These are phyloP conservation scores for Alternaria rosae DNA, from an alignment of 2,329 filamentous ascomycete species.

Conservation along the genomic window DNA sequence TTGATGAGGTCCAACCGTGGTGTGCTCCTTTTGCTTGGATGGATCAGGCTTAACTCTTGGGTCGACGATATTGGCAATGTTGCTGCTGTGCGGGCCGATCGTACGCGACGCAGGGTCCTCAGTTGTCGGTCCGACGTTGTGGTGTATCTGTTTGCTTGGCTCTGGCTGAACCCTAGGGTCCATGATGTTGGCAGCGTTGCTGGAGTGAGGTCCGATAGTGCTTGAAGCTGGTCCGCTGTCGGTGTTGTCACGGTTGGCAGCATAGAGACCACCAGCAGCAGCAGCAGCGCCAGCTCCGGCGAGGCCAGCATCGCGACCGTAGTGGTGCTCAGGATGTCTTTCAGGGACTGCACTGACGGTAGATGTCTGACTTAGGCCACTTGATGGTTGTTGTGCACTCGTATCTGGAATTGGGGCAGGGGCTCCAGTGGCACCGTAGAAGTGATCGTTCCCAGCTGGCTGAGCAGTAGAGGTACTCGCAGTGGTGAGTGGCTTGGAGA, in stretches of 20 bases:
- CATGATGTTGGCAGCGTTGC: conserved; percentile 43
- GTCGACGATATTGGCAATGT: conserved; percentile 43
- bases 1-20: conserved; percentile 36
- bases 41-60: conserved; percentile 42
- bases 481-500: conserved; percentile 8
- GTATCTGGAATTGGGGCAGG: conserved; percentile 11
- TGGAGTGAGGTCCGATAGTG: conserved; percentile 43
- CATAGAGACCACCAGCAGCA: conserved; percentile 24
- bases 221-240: conserved; percentile 30
- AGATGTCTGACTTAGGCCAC: neutral
- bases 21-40: conserved; percentile 36
- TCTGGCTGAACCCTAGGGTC: conserved; percentile 43
- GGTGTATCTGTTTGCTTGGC: conserved; percentile 28
- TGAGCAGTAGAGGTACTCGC: conserved; percentile 1
- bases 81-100: conserved; percentile 41
- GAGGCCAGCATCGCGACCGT: conserved; percentile 31
- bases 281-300: conserved; percentile 26
- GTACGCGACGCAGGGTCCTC: conserved; percentile 38
- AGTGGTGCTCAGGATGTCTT: conserved; percentile 31
- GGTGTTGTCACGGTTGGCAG: conserved; percentile 25
- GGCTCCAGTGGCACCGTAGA: conserved; percentile 19
- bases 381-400: neutral
- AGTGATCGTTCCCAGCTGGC: neutral
- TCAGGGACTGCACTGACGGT: neutral
- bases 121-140: conserved; percentile 26